These are phyloP conservation scores for Xylaria sp. DNA, from an alignment of 2,329 filamentous ascomycete genomes.

Conservation along the genomic window DNA sequence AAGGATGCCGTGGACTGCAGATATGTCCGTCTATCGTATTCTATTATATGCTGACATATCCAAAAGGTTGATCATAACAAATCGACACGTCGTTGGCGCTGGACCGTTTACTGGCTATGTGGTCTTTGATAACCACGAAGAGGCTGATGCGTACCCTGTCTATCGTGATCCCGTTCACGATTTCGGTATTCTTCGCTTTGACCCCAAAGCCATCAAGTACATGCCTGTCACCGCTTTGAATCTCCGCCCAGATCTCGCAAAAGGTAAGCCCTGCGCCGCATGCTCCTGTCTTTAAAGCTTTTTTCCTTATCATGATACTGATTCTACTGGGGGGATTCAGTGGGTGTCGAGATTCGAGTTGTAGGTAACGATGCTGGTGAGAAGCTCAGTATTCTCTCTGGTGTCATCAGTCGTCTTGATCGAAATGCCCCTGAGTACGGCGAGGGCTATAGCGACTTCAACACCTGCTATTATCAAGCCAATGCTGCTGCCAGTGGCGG, in stretches of 20 bases:
- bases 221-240: constrained; percentile 81
- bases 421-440: constrained; percentile 97
- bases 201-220: constrained; percentile 93
- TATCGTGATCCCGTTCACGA: constrained; percentile 98
- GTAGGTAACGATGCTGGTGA: constrained; percentile 98
- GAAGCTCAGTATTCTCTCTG: constrained; percentile 95
- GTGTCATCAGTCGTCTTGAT: constrained; percentile 92
- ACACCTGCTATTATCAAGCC: constrained; percentile 91
- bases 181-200: constrained; percentile 94
- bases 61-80: constrained; percentile 61
- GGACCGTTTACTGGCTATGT: constrained; percentile 98
- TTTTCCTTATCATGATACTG: constrained; percentile 2
- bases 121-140: constrained; percentile 97
- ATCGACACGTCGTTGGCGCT: constrained; percentile 87
- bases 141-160: constrained; percentile 92
- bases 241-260: constrained; percentile 78
- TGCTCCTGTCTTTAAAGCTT: background rate
- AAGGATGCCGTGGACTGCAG: background rate
- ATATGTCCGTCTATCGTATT: background rate
- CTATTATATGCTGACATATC: constrained; percentile 9
- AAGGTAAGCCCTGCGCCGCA: constrained; percentile 37
- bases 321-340: constrained; percentile 33
- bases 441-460: constrained; percentile 98
- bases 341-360: constrained; percentile 91
- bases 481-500: constrained; percentile 94